Evolutionary conservation across 768 basidiomycete genomes (phyloP).

Genomic region (Suillus lakei): DNA sequence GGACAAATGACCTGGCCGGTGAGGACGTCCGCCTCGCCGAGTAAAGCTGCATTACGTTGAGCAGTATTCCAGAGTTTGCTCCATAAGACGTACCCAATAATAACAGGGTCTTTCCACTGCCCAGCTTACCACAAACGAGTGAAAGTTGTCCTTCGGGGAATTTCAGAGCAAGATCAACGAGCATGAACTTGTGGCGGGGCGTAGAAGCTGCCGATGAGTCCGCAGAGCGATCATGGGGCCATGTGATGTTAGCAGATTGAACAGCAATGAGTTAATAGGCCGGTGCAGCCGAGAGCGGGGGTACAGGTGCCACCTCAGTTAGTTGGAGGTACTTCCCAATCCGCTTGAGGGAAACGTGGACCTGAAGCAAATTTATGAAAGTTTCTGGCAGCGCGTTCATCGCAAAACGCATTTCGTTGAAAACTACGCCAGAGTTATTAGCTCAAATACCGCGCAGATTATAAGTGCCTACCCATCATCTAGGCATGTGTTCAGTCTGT

Average conservation of each 20-base stretch:
- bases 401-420: conserved; percentile 87
- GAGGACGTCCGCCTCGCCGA: conserved; percentile 88
- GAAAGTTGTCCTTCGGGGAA: conserved; percentile 84
- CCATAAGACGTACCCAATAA: conserved; percentile 54
- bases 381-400: conserved; percentile 90
- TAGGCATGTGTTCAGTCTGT: conserved; percentile 18
- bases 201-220: conserved; percentile 67
- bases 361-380: conserved; percentile 88
- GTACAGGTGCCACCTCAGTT: conserved; percentile 70
- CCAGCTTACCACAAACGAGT: conserved; percentile 87
- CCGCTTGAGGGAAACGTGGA: conserved; percentile 83
- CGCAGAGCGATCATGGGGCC: conserved; percentile 78
- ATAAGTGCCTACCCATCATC: conserved; percentile 44
- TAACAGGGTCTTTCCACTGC: conserved; percentile 86
- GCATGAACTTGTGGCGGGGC: conserved; percentile 77
- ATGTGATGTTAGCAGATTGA: conserved; percentile 87
- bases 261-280: conserved; percentile 58
- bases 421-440: conserved; percentile 51
- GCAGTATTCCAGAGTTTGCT: neutral
- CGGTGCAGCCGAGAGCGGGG: conserved; percentile 59
- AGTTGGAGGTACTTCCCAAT: conserved; percentile 88
- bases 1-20: conserved; percentile 84
- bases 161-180: conserved; percentile 75
- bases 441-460: neutral
- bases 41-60: conserved; percentile 54